These are phyloP conservation scores for Thielaviopsis euricoi DNA, from an alignment of 2,329 filamentous ascomycete genomes.

Conservation along the genomic window DNA sequence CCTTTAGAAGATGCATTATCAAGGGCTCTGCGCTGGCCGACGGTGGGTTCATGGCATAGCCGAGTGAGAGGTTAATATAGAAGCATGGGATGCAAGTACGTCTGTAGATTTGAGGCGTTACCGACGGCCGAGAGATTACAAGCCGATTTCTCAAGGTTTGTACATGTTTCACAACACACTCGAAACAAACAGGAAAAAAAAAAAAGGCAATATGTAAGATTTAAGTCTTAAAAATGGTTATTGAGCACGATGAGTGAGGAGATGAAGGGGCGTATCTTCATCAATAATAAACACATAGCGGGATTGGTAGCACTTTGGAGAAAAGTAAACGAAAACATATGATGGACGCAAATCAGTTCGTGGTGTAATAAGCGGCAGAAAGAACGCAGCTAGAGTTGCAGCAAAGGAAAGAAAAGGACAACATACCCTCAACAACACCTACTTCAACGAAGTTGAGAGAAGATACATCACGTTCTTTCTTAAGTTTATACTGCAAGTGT, in stretches of 20 bases:
- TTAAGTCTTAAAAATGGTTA: too few relatives aligned
- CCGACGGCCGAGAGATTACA: background rate
- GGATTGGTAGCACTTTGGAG: background rate
- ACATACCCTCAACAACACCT: background rate
- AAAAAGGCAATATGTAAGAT: too few relatives aligned
- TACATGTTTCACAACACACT: background rate
- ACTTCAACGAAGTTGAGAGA: background rate
- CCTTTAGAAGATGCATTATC: background rate
- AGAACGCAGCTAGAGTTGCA: background rate
- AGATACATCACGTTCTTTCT: too few relatives aligned
- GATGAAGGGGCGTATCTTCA: too few relatives aligned
- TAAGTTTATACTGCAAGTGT: too few relatives aligned
- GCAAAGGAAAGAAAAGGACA: background rate
- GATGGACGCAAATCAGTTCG: background rate
- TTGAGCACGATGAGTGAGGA: too few relatives aligned
- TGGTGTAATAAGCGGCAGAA: background rate
- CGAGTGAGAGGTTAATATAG: background rate
- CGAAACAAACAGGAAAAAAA: too few relatives aligned
- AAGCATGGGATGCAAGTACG: background rate
- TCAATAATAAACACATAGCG: too few relatives aligned
- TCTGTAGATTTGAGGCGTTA: background rate
- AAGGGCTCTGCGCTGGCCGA: background rate
- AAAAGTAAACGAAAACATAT: background rate
- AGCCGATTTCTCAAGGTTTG: background rate
- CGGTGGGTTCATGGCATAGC: background rate